These are phyloP conservation scores for Nicotiana knightiana DNA, from an alignment of 257 asterid genomes.

Conservation along the genomic window DNA sequence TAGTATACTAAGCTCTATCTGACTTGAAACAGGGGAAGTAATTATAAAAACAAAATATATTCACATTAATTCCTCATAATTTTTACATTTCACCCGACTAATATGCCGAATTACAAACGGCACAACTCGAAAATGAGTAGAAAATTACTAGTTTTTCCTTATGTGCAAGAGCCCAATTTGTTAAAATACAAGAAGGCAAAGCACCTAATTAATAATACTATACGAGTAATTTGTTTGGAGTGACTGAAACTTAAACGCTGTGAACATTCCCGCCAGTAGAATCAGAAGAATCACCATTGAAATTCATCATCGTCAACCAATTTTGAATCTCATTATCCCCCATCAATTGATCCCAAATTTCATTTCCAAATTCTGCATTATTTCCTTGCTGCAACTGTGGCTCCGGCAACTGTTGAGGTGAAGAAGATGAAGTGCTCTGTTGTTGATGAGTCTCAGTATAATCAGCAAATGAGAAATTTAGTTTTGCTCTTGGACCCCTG, in stretches of 20 bases:
- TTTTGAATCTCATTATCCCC: conserved; percentile 49
- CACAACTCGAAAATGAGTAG: neutral
- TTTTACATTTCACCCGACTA: neutral
- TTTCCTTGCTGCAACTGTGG: neutral
- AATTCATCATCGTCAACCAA: conserved; percentile 67
- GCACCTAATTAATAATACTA: neutral
- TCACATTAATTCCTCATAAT: neutral
- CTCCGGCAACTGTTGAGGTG: neutral
- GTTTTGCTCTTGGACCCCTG: conserved; percentile 85
- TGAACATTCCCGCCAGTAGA: conserved; percentile 44
- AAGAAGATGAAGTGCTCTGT: conserved; percentile 14
- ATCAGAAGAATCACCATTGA: conserved; percentile 45
- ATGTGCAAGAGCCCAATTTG: neutral
- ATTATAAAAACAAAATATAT: neutral
- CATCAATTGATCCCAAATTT: conserved; percentile 6
- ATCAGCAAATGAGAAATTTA: conserved; percentile 68
- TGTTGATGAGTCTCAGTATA: conserved; percentile 27
- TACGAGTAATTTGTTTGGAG: neutral
- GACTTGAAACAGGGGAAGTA: neutral
- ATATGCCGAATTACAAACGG: neutral
- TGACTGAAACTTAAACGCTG: neutral
- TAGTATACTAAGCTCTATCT: neutral
- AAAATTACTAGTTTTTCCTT: neutral
- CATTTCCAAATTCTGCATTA: neutral
- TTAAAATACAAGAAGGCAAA: neutral